A percentile compares a stretch with the other conserved stretches of the same genome.
Evolutionary conservation across 164 flowering plant genomes (phyloP).

Genomic region (Platanus orientalis): DNA sequence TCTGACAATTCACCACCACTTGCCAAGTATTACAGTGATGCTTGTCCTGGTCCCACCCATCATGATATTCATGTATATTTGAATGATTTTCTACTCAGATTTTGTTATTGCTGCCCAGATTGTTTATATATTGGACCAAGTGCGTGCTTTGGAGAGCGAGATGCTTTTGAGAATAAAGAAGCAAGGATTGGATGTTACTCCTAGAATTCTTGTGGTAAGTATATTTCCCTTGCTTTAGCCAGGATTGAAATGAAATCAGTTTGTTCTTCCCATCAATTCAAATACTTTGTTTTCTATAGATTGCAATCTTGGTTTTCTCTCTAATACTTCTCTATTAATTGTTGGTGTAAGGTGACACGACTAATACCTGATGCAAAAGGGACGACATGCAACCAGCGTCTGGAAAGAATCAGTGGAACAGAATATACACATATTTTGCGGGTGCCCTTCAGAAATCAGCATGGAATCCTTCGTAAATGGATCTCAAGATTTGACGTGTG

Average conservation of each 20-base stretch:
- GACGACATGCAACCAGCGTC: slow-evolving; percentile 72
- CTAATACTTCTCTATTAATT: neutral
- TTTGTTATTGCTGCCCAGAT: slow-evolving; percentile 28
- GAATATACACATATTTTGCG: slow-evolving; percentile 60
- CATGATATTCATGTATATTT: neutral
- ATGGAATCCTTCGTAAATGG: slow-evolving; percentile 78
- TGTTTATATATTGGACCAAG: slow-evolving; percentile 88
- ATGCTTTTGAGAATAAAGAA: slow-evolving; percentile 71
- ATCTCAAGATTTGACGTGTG: slow-evolving; percentile 82
- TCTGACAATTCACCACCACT: neutral
- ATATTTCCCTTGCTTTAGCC: neutral
- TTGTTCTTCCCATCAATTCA: neutral
- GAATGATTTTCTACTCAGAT: neutral
- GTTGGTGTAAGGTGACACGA: slow-evolving; percentile 50
- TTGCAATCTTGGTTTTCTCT: neutral
- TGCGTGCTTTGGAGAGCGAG: slow-evolving; percentile 76
- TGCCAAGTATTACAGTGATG: neutral
- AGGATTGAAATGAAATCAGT: neutral
- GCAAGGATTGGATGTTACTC: slow-evolving; percentile 70
- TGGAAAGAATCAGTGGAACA: slow-evolving; percentile 72
- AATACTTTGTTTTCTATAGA: neutral
- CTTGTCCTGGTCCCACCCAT: neutral
- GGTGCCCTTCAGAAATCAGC: slow-evolving; percentile 67
- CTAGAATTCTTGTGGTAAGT: slow-evolving; percentile 66
- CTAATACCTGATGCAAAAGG: slow-evolving; percentile 80